Conservation (phyloP, 2,329 filamentous ascomycete species). For the Ascochyta koolunga region DNA sequence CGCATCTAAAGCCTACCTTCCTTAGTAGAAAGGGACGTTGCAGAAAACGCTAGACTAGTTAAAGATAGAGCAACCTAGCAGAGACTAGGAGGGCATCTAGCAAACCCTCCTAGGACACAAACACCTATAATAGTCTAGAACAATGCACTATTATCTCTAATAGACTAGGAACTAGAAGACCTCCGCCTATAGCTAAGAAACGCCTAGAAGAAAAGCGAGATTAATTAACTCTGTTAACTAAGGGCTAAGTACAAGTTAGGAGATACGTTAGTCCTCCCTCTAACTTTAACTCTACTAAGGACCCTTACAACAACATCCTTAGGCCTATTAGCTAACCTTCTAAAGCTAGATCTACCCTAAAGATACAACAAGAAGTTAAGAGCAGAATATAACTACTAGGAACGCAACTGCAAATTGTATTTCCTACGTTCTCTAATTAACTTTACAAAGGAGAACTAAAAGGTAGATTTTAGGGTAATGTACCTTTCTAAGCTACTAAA, state of each 20-base stretch:
- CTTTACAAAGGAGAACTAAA: not conserved
- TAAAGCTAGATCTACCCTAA: no score
- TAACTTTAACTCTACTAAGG: no score
- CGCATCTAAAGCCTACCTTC: not conserved
- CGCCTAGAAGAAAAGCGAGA: not conserved
- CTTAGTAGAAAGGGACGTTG: not conserved
- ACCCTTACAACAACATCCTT: no score
- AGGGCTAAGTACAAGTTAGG: no score
- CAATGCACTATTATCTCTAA: not conserved
- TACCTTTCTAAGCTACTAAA: not conserved
- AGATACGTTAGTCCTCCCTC: no score
- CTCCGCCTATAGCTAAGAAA: not conserved
- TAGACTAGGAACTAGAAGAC: not conserved
- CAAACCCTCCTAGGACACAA: not conserved
- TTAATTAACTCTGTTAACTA: no score
- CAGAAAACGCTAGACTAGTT: not conserved
- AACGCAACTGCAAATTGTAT: no score
- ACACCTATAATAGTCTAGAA: not conserved
- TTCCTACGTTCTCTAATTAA: not conserved
- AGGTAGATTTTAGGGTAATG: no score
- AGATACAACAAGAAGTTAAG: no score
- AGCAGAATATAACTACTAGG: no score
- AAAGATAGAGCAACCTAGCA: not conserved
- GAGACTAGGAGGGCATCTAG: not conserved
- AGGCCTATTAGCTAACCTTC: no score